Evolutionary conservation across 495 filamentous ascomycete species (phyloP).

Genomic region (Aspergillus incahuasiensis): DNA sequence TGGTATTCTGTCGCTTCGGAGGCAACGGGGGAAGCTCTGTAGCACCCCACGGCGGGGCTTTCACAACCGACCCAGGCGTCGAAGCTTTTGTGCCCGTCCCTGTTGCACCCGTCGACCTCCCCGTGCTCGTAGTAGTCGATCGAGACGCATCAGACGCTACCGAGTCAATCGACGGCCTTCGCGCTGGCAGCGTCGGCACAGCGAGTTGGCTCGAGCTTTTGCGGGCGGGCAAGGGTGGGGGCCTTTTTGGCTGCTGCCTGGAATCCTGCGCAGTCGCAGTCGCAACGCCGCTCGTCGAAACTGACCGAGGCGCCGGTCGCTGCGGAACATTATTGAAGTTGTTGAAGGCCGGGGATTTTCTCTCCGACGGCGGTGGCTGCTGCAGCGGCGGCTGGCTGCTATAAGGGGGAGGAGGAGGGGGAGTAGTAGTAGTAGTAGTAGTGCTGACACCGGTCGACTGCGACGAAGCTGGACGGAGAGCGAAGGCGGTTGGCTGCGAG

Average conservation of each 20-base stretch:
- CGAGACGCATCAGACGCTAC: conserved; percentile 35
- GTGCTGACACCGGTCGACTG: conserved; percentile 46
- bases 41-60: conserved; percentile 44
- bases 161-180: conserved; percentile 39
- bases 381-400: conserved; percentile 18
- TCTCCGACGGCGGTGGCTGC: background rate
- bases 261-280: conserved; percentile 3
- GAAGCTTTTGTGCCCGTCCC: conserved; percentile 26
- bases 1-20: conserved; percentile 30
- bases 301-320: conserved; percentile 20
- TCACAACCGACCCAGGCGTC: conserved; percentile 24
- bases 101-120: conserved; percentile 25
- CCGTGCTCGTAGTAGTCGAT: conserved; percentile 34
- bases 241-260: conserved; percentile 34
- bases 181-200: conserved; percentile 36
- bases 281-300: background rate
- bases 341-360: conserved; percentile 20
- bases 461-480: conserved; percentile 35
- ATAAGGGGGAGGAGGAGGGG: conserved; percentile 19
- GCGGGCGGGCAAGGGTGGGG: conserved; percentile 52
- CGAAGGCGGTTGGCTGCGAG: conserved; percentile 22
- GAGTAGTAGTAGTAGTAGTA: no score
- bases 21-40: conserved; percentile 42
- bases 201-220: conserved; percentile 36
- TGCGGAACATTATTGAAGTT: conserved; percentile 12